Conservation (phyloP, 2,329 filamentous ascomycete genomes). For the Penicillium occitanis region DNA sequence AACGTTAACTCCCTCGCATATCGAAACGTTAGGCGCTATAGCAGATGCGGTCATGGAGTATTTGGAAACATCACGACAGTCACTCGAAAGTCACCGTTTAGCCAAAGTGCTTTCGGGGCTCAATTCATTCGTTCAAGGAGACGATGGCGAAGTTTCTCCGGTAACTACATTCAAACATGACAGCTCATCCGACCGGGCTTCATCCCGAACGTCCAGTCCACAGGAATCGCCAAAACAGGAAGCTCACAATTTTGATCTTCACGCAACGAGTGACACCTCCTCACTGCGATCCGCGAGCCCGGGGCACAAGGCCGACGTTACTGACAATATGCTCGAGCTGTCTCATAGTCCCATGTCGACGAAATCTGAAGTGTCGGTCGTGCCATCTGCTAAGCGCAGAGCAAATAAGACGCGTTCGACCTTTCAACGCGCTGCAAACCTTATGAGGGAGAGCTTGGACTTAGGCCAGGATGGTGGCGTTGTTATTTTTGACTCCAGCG, state of each 20-base stretch:
- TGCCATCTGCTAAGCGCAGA: slow-evolving; percentile 4
- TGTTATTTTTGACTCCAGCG: slow-evolving; percentile 34
- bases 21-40: slow-evolving; percentile 27
- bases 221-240: neutral
- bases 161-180: slow-evolving; percentile 19
- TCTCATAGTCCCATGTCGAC: neutral
- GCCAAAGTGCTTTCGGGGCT: slow-evolving; percentile 21
- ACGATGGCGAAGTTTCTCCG: slow-evolving; percentile 15
- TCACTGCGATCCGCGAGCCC: neutral
- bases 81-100: slow-evolving; percentile 21
- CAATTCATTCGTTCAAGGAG: slow-evolving; percentile 23
- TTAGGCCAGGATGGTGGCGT: slow-evolving; percentile 44
- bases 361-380: neutral
- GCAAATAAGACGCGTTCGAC: slow-evolving; percentile 32
- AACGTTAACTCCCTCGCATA: slow-evolving; percentile 22
- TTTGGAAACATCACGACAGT: slow-evolving; percentile 27
- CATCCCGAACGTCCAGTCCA: neutral
- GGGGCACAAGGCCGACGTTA: neutral
- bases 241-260: neutral
- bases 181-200: neutral
- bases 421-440: slow-evolving; percentile 43
- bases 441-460: slow-evolving; percentile 43
- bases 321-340: neutral
- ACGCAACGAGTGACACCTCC: neutral
- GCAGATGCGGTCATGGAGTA: slow-evolving; percentile 32